These are phyloP conservation scores for Chlamydomonas reinhardtii DNA, from an alignment of 163 green algal species.

Conservation along the genomic window DNA sequence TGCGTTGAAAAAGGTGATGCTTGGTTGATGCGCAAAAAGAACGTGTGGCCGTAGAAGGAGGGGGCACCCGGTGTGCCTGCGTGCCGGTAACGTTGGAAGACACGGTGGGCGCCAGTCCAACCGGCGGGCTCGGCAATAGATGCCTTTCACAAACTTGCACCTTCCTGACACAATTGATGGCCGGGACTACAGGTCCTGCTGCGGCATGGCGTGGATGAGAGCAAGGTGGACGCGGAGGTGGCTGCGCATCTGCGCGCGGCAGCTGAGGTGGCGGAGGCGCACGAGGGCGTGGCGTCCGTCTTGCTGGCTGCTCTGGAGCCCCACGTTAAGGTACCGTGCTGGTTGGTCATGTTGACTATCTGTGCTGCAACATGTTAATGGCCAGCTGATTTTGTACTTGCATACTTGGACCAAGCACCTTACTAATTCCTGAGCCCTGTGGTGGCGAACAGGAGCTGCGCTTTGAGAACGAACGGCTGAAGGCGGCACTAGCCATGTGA, in stretches of 20 bases:
- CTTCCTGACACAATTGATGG: background rate
- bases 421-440: too few relatives aligned
- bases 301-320: slow-evolving; percentile 34
- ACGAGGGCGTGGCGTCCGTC: slow-evolving; percentile 30
- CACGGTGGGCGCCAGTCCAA: too few relatives aligned
- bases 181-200: background rate
- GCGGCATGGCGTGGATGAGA: slow-evolving; percentile 24
- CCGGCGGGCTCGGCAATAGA: too few relatives aligned
- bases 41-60: too few relatives aligned
- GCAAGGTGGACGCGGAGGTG: slow-evolving; percentile 27
- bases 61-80: too few relatives aligned
- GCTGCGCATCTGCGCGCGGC: background rate
- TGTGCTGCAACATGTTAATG: too few relatives aligned
- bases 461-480: slow-evolving; percentile 30
- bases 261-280: slow-evolving; percentile 55
- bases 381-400: too few relatives aligned
- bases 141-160: background rate
- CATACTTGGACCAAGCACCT: too few relatives aligned
- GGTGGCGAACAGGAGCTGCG: slow-evolving; percentile 34
- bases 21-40: background rate
- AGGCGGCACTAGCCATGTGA: background rate
- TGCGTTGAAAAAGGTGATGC: slow-evolving; percentile 65
- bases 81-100: too few relatives aligned
- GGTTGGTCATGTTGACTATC: too few relatives aligned
- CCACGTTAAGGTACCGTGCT: background rate